Base-by-base conservation (phyloP, 1,284 basidiomycete genomes). In the Ustilago trichophora region DNA sequence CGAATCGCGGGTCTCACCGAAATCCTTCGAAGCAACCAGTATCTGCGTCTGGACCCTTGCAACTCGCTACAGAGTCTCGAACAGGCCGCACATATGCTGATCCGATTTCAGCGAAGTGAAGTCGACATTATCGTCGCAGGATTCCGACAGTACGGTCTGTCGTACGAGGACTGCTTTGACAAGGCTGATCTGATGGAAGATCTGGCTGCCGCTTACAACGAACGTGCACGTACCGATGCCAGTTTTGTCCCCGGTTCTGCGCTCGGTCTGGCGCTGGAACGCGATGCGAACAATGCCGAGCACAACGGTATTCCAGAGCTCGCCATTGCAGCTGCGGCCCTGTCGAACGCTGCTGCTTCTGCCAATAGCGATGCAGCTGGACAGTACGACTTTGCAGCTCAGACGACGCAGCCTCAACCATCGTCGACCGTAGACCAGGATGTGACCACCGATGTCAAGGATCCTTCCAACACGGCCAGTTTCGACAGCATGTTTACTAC, bases 1-100 rank as follows among this genome's bases (percentile, higher is more conserved):
- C 88, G 93, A 31, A 91, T 95, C 69, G 89, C 92, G 15, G 91
- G 91, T 19, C 83, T 95, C 77, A 89, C 90, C 55, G 76, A 87
- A 83, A 52, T 72, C 36, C 48, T 70, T n/a, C 51, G 54, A 19
- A 53, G 45, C 50, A 66, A 72, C 46, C 55, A 57, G 31, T 77
- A 74, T 27, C 52, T 77, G n/a, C 60, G 72, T 16, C 55, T 76
- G 6, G 75, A 77, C 26, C 68, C 75, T 1, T 62, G 66, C 48
- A 65, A 68, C 21, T 58, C 71, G 8, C 47, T 64, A 21, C 55
- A 62, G 22, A 34, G 59, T 13, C 41, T 71, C 11, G 62, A 65
- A 27, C 38, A 38, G 36, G 53, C 68, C 3, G 58, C 54, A 12
- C 62, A 65, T 51, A 42, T 68, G 58, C 55, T 77, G 8, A 58